A percentile compares a stretch with the other conserved stretches of the same genome.
These are phyloP conservation scores for Firmiana major DNA, from an alignment of 345 rosid genomes.

Conservation along the genomic window DNA sequence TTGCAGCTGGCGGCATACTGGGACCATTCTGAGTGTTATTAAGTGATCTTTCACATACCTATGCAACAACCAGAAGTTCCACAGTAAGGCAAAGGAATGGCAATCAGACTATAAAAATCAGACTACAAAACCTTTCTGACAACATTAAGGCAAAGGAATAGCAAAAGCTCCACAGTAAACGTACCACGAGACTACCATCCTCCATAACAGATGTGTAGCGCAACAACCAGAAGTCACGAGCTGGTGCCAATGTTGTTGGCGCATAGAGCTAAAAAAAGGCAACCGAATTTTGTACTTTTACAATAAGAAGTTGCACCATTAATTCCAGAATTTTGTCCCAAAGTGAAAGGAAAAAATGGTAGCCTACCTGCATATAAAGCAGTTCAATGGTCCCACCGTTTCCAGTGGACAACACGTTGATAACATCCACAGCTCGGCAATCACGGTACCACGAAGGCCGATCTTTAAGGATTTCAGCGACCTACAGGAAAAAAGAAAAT, in stretches of 20 bases:
- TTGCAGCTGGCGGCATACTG: conserved; percentile 89
- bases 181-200: conserved; percentile 98
- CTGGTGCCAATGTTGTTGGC: conserved; percentile 96
- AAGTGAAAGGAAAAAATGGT: neutral
- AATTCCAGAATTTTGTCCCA: neutral
- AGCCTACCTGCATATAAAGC: conserved; percentile 85
- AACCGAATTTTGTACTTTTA: neutral
- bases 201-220: conserved; percentile 93
- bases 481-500: conserved; percentile 34
- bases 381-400: conserved; percentile 97
- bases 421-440: conserved; percentile 86
- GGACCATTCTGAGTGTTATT: conserved; percentile 96
- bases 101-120: neutral
- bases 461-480: conserved; percentile 97
- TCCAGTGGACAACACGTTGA: conserved; percentile 81
- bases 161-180: neutral
- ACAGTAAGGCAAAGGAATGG: no score
- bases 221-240: conserved; percentile 97
- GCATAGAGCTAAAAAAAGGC: conserved; percentile 65
- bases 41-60: conserved; percentile 90
- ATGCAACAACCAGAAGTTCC: no score
- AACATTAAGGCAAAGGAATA: neutral
- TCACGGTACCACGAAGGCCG: conserved; percentile 89
- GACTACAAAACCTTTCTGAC: neutral
- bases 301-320: neutral